A percentile compares a stretch with the other conserved stretches of the same genome.
Evolutionary conservation across 495 filamentous ascomycete genomes (phyloP).

Genomic region (Recurvomyces mirabilis): DNA sequence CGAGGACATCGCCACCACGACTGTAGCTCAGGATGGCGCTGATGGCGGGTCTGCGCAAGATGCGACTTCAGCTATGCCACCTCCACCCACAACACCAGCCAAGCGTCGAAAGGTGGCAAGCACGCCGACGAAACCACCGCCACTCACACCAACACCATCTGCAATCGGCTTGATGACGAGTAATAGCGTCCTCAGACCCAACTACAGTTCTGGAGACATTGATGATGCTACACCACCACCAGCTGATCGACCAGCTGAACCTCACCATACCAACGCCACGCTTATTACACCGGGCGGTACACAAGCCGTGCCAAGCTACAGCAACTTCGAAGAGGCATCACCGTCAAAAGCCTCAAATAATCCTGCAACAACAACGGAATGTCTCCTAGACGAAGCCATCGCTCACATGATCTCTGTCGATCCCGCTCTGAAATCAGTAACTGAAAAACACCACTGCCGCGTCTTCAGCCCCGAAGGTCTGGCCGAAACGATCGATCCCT

Average conservation of each 20-base stretch:
- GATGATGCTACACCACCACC: conserved; percentile 33
- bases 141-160: conserved; percentile 27
- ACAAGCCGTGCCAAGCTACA: conserved; percentile 45
- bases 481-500: conserved; percentile 76
- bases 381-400: conserved; percentile 64
- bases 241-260: conserved; percentile 48
- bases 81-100: conserved; percentile 15
- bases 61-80: conserved; percentile 6
- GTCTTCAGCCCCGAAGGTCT: conserved; percentile 75
- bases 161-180: conserved; percentile 25
- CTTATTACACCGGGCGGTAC: conserved; percentile 72
- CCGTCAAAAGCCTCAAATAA: conserved; percentile 42
- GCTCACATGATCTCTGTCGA: conserved; percentile 69
- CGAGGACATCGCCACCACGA: conserved; percentile 1
- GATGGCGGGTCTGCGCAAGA: background rate
- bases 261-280: conserved; percentile 59
- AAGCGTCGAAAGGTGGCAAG: conserved; percentile 19
- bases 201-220: conserved; percentile 24
- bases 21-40: conserved; percentile 3
- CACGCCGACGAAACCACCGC: conserved; percentile 16
- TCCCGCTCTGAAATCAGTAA: conserved; percentile 56
- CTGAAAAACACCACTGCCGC: conserved; percentile 63
- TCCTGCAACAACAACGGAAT: conserved; percentile 35
- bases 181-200: conserved; percentile 10
- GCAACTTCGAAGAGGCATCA: conserved; percentile 36